These are phyloP conservation scores for Fragaria ananassa DNA, from an alignment of 306 rosid genomes.

Conservation along the genomic window DNA sequence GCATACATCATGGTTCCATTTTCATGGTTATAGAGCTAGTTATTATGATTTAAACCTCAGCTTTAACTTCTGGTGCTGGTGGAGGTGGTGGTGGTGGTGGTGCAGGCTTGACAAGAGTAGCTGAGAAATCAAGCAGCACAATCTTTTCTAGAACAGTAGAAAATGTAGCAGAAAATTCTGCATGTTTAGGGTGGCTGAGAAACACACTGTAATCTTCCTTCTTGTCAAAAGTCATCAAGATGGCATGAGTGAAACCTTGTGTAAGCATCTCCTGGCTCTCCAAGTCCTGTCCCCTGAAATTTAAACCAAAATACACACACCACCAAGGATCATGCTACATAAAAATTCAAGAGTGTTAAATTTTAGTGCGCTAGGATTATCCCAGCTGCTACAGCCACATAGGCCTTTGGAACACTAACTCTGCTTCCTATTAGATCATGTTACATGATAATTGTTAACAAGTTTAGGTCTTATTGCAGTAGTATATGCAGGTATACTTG, in stretches of 20 bases:
- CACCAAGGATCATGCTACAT: background rate
- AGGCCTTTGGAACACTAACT: no score
- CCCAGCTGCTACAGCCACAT: background rate
- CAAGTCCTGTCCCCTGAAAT: slow-evolving; percentile 69
- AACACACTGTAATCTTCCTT: slow-evolving; percentile 70
- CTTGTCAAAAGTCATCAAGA: slow-evolving; percentile 74
- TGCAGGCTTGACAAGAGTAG: slow-evolving; percentile 53
- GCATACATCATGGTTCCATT: slow-evolving; percentile 11
- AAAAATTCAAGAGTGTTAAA: background rate
- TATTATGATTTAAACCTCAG: slow-evolving; percentile 12
- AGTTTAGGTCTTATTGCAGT: background rate
- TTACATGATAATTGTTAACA: background rate
- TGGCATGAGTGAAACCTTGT: slow-evolving; percentile 87
- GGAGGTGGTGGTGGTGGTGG: slow-evolving; percentile 25
- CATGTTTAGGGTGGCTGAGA: slow-evolving; percentile 69
- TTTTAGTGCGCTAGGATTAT: background rate
- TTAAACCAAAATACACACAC: background rate
- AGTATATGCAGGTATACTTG: background rate
- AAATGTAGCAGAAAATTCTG: slow-evolving; percentile 69
- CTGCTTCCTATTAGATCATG: background rate
- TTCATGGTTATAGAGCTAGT: background rate
- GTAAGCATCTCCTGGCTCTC: slow-evolving; percentile 75
- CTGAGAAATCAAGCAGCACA: slow-evolving; percentile 79
- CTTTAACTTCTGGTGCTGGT: slow-evolving; percentile 20
- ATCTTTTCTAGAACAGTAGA: slow-evolving; percentile 79